Evolutionary conservation across 2,329 filamentous ascomycete genomes (phyloP).

Genomic region (Neofusicoccum ribis): DNA sequence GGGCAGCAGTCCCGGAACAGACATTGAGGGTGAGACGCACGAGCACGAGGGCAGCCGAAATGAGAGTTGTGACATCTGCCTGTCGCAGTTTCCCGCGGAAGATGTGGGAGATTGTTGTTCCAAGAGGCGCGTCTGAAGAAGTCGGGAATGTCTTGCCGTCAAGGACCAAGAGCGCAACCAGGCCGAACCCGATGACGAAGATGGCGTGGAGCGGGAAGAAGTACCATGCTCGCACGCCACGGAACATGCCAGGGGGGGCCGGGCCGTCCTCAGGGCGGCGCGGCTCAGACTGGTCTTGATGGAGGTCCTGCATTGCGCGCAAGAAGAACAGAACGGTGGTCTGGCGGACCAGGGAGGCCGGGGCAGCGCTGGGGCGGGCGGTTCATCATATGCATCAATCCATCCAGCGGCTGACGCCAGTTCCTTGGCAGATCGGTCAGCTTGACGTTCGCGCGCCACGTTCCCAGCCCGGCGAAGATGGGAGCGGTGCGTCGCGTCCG

Average conservation of each 20-base stretch:
- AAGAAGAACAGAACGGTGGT: background rate
- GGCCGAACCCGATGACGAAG: background rate
- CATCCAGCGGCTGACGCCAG: background rate
- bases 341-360: too few relatives aligned
- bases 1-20: background rate
- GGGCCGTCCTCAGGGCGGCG: background rate
- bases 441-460: background rate
- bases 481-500: background rate
- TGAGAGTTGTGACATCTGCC: constrained; percentile 14
- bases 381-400: constrained; percentile 1
- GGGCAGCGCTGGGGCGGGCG: background rate
- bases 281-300: background rate
- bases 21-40: constrained; percentile 11
- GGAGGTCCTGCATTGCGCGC: background rate
- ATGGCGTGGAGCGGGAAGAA: constrained; percentile 3
- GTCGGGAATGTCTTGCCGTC: constrained; percentile 4
- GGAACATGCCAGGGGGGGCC: background rate
- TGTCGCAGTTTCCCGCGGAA: constrained; percentile 3
- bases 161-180: background rate
- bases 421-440: background rate
- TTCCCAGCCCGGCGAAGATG: background rate
- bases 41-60: constrained; percentile 12
- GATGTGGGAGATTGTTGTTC: background rate
- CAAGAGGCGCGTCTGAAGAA: background rate
- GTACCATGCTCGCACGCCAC: constrained; percentile 7